phyloP scores from a whole-genome alignment of 306 rosid genomes.

The Nissolia schottii region DNA sequence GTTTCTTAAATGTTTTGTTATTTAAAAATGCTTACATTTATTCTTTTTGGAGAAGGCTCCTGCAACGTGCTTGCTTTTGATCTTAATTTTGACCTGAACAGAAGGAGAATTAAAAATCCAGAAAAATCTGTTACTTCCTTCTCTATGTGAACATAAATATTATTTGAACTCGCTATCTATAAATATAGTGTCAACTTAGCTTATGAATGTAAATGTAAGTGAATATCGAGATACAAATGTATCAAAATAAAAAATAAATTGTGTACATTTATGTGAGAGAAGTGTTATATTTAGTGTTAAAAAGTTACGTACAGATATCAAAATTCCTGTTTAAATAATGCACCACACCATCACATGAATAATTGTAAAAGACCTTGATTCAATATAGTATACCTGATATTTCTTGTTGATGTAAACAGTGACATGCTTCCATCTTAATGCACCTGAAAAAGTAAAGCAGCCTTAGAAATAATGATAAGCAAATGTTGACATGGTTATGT shows the following conservation, averaged over 20 bases:
- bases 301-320: too few species aligned
- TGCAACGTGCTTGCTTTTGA: conserved; percentile 80
- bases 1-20: not conserved
- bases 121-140: not conserved
- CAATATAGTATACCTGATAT: conserved; percentile 51
- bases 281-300: too few species aligned
- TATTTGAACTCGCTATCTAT: too few species aligned
- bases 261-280: too few species aligned
- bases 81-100: conserved; percentile 56
- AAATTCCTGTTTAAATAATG: too few species aligned
- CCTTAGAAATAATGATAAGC: not conserved
- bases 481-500: not conserved
- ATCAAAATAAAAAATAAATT: too few species aligned
- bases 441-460: conserved; percentile 44
- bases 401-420: conserved; percentile 66
- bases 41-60: conserved; percentile 87
- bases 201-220: too few species aligned
- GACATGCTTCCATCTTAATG: conserved; percentile 61
- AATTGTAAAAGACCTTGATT: not conserved
- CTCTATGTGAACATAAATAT: not conserved
- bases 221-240: too few species aligned
- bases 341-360: not conserved
- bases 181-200: too few species aligned
- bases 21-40: conserved; percentile 52
- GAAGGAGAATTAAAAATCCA: not conserved